Base-by-base conservation (phyloP, 192 early-diverging fungal species). In the Backusella tarrabulga region DNA sequence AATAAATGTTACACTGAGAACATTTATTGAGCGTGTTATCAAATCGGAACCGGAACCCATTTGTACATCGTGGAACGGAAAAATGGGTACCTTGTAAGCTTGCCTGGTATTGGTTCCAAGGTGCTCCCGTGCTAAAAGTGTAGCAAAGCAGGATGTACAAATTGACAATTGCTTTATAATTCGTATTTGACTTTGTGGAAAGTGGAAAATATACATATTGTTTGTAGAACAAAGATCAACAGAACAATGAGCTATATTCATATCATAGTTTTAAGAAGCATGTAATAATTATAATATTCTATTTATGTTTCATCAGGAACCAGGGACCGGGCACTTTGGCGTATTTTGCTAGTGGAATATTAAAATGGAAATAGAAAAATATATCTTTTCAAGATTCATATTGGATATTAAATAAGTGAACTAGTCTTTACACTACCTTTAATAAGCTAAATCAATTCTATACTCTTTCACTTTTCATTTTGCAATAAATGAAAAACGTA, bases 41-140 rank as follows among this genome's bases (percentile, higher is more conserved):
- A 63, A 63, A 63, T 63, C 56, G 56, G 56, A 63, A 63, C 56
- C 56, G 56, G 56, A 63, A 63, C 56, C 56, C 29, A 63, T 63
- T 63, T 63, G 56, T 63, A 63, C 56, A 63, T 12, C 14, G 46
- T 50, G 42, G 14, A 17, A 44, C 42, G 42, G 21, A 21, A 56
- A n/a, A 8, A 54, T 54, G 15, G 50, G 8, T 54, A 54, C 50
- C 50, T 54, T 54, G 17, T 8, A 54, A 54, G n/a, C n/a, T 54
- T 21, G 9, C n/a, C 19, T 9, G 21, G 42, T 44, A 56, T 54
- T 54, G 50, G 50, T 54, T 54, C 50, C 50, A 54, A 54, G 17
- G 6, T 54, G 5, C n/a, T 52, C 6, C 46, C 17, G 17, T 1
- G 1, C 14, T 52, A 52, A 7, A n/a, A 52, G 14, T n/a, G 19